phyloP scores from a whole-genome alignment of 495 filamentous ascomycete genomes.

The Neurospora intermedia region DNA sequence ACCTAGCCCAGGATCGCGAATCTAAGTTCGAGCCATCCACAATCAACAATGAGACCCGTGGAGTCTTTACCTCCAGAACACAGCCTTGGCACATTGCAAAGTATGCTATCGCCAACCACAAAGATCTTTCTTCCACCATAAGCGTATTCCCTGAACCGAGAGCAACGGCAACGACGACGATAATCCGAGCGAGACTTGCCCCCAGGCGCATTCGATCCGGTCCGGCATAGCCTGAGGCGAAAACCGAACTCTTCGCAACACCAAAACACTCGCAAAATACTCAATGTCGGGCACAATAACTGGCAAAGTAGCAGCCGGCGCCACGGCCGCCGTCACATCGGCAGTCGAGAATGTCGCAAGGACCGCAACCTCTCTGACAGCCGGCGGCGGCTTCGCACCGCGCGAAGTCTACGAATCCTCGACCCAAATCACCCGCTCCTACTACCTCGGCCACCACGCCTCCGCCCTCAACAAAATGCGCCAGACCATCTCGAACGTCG shows the following conservation, averaged over 20 bases:
- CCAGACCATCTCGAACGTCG: slow-evolving; percentile 65
- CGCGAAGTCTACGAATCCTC: slow-evolving; percentile 56
- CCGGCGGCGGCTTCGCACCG: slow-evolving; percentile 51
- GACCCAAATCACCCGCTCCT: slow-evolving; percentile 66
- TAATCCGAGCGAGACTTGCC: not conserved
- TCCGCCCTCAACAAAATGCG: slow-evolving; percentile 80
- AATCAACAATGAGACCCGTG: not conserved
- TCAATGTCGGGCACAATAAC: slow-evolving; percentile 1
- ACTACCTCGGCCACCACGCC: slow-evolving; percentile 93
- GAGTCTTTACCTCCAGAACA: not conserved
- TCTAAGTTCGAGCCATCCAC: not conserved
- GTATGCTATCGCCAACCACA: not conserved
- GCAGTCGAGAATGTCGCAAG: slow-evolving; percentile 2
- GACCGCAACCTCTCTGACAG: slow-evolving; percentile 12
- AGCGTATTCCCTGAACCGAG: not conserved
- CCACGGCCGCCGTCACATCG: not conserved
- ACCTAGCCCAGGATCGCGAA: not conserved
- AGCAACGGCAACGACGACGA: not conserved
- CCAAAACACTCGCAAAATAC: not conserved
- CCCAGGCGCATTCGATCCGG: not conserved
- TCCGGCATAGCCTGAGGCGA: not conserved
- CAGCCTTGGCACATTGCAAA: not conserved
- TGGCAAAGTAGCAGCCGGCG: not conserved
- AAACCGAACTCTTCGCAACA: not conserved
- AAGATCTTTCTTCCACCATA: not conserved